phyloP scores from a whole-genome alignment of 2,329 filamentous ascomycete species.

The Colletotrichum siamense region DNA sequence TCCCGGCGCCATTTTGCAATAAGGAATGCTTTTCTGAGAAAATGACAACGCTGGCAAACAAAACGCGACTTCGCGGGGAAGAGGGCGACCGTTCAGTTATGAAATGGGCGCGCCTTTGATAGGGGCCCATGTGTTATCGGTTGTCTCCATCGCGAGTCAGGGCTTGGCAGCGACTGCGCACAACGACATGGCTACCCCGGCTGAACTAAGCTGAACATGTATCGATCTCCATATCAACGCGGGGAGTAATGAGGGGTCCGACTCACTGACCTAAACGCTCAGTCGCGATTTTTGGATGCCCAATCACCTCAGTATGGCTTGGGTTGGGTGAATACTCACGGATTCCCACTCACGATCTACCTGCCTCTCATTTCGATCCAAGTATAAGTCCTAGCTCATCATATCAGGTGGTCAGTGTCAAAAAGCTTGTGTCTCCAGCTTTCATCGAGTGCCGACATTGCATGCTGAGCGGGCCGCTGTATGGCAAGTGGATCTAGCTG shows the following conservation, averaged over 20 bases:
- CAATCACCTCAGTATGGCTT: neutral
- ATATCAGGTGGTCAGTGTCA: neutral
- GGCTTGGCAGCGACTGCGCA: neutral
- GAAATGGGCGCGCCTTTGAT: neutral
- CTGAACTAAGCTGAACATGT: neutral
- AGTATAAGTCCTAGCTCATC: neutral
- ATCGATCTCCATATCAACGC: neutral
- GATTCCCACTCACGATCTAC: neutral
- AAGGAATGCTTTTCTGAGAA: neutral
- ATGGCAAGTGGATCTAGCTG: neutral
- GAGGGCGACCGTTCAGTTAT: neutral
- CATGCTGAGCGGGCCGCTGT: neutral
- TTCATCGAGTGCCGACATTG: neutral
- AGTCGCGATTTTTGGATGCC: neutral
- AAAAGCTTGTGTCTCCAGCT: neutral
- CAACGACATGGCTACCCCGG: neutral
- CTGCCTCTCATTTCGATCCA: neutral
- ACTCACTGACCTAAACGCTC: neutral
- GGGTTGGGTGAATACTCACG: neutral
- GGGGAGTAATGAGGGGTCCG: neutral
- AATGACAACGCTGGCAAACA: neutral
- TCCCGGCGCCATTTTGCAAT: neutral
- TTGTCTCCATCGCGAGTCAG: slow-evolving; percentile 9
- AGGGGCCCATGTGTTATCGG: neutral
- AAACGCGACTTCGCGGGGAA: neutral